Conservation (phyloP, 352 stramenopile genomes). For the Phytophthora pinifolia region DNA sequence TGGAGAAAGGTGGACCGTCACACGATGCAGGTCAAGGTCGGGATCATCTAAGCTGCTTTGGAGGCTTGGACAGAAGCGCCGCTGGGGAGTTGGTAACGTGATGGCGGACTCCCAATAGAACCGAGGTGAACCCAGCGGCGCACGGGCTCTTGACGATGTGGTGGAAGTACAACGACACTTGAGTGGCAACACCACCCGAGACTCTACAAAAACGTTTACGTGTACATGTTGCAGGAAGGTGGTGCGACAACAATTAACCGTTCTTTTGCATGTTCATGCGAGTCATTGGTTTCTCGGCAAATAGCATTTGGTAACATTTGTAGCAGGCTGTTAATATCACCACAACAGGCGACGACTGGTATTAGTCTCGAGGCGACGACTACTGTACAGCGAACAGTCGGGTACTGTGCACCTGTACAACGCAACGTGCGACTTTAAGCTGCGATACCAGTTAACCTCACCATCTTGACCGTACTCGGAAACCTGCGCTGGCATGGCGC, state of each 20-base stretch:
- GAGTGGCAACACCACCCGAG: slow-evolving; percentile 3
- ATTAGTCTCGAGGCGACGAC: too few relatives aligned
- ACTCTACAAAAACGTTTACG: slow-evolving; percentile 22
- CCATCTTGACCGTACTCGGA: slow-evolving; percentile 6
- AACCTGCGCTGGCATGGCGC: slow-evolving; percentile 17
- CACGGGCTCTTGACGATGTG: not conserved
- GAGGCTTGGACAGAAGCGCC: too few relatives aligned
- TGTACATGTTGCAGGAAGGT: slow-evolving; percentile 27
- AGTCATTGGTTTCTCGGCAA: too few relatives aligned
- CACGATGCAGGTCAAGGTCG: slow-evolving; percentile 74
- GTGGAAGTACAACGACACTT: slow-evolving; percentile 11
- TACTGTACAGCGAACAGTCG: too few relatives aligned
- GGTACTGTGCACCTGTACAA: slow-evolving; percentile 8
- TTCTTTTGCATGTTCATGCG: slow-evolving; percentile 15
- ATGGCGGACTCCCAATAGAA: slow-evolving; percentile 14
- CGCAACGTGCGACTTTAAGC: slow-evolving; percentile 13
- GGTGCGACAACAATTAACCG: slow-evolving; percentile 23
- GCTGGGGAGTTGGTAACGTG: slow-evolving; percentile 5
- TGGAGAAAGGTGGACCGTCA: slow-evolving; percentile 69
- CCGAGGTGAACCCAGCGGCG: not conserved
- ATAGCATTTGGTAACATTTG: not conserved
- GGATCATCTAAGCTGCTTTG: slow-evolving; percentile 51
- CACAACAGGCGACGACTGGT: too few relatives aligned
- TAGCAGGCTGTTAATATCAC: too few relatives aligned
- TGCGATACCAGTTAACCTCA: slow-evolving; percentile 13